A percentile compares a stretch with the other conserved stretches of the same genome.
These are phyloP conservation scores for Pichia nanzhaoensis DNA, from an alignment of 805 yeast genomes.

Conservation along the genomic window DNA sequence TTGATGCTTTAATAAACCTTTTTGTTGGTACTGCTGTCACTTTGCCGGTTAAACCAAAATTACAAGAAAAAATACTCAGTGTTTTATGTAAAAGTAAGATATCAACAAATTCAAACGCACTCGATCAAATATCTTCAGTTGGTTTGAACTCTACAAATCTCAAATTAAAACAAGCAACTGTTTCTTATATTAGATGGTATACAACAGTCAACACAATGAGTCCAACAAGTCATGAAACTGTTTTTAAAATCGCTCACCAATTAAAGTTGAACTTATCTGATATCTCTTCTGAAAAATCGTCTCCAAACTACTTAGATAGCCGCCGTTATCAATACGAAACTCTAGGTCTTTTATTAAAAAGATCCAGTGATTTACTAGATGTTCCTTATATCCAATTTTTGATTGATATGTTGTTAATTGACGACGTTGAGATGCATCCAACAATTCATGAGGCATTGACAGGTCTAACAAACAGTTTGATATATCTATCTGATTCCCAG, in stretches of 20 bases:
- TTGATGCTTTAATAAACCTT: slow-evolving; percentile 39
- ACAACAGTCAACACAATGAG: slow-evolving; percentile 23
- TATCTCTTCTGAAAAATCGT: slow-evolving; percentile 31
- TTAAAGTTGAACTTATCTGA: slow-evolving; percentile 41
- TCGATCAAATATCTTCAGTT: slow-evolving; percentile 45
- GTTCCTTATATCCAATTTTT: slow-evolving; percentile 55
- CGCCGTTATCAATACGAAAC: slow-evolving; percentile 72
- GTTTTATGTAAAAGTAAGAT: slow-evolving; percentile 44
- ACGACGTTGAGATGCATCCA: slow-evolving; percentile 52
- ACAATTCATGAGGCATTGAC: slow-evolving; percentile 69
- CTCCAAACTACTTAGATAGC: slow-evolving; percentile 31
- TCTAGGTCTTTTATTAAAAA: slow-evolving; percentile 55
- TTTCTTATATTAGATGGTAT: slow-evolving; percentile 62
- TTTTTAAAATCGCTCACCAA: slow-evolving; percentile 42
- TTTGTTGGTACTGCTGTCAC: slow-evolving; percentile 42
- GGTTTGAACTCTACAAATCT: slow-evolving; percentile 54
- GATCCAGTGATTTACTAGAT: slow-evolving; percentile 39
- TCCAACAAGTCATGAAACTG: slow-evolving; percentile 27
- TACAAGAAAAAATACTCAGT: slow-evolving; percentile 52
- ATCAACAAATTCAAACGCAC: slow-evolving; percentile 38
- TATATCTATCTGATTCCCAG: slow-evolving; percentile 32
- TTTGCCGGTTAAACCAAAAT: slow-evolving; percentile 46
- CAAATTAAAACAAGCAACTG: slow-evolving; percentile 48
- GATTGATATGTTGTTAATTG: slow-evolving; percentile 63
- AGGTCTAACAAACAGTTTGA: slow-evolving; percentile 45